Evolutionary conservation across 179 eudicot species (phyloP), one percentile per base, ranked within the genome.

Genomic region (Camellia oleifera): DNA sequence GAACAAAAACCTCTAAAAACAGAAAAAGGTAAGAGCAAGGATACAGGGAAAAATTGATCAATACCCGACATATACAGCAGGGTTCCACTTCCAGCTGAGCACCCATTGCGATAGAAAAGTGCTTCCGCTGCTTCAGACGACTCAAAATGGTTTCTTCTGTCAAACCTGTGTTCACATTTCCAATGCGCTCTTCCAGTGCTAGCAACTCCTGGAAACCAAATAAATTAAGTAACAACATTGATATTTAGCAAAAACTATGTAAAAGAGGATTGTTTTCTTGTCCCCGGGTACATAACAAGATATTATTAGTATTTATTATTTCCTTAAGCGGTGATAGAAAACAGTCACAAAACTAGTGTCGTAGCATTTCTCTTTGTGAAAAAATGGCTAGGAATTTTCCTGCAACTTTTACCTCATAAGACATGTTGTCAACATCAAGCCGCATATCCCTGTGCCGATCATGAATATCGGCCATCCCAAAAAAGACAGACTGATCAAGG

Each of bases 401-500:
- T n/a, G 4, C 44, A 12, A 42, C 42, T 3, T 74, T 82, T 77
- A 92, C 99, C 97, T 95, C 99, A 67, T 95, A 96, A 61, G 99
- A 94, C 99, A 96, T 96, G 92, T 92, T 94, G 86, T 96, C 99
- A 52, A 96, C 93, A 80, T 96, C 98, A 57, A 96, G 91, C 56
- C 99, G 88, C 98, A 96, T 92, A 81, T 96, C 99, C 86, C 98
- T 90, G 73, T 96, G 98, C 75, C 91, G 88, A 84, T 96, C 98
- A 56, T 89, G 93, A 71, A 85, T 75, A 84, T 92, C 92, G 75
- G 89, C 91, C 96, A 92, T 86, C 77, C 97, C 97, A 45, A 90
- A 88, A 17, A 94, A 76, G 69, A 89, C 88, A 0, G 97, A 90
- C 82, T 87, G 99, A 80, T 96, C 98, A 64, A 96, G 96, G 69